phyloP scores from a whole-genome alignment of 495 filamentous ascomycete species.

The Recurvomyces mirabilis region DNA sequence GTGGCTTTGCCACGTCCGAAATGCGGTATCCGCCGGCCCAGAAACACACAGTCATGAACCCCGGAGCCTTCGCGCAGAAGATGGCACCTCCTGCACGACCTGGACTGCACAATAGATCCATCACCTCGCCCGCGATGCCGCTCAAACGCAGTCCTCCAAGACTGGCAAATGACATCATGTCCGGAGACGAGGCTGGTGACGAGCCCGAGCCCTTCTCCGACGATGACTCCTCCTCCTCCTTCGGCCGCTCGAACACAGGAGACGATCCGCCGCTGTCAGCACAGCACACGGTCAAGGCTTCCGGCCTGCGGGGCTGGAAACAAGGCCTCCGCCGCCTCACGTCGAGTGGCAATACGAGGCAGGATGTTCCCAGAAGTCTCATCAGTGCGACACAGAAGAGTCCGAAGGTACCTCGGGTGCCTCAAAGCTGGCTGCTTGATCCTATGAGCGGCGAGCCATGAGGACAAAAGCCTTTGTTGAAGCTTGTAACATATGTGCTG shows the following conservation, averaged over 20 bases:
- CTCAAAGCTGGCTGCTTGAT: constrained; percentile 28
- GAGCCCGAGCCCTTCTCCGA: constrained; percentile 32
- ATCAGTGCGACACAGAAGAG: constrained; percentile 22
- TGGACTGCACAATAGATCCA: constrained; percentile 30
- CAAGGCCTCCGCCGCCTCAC: constrained; percentile 15
- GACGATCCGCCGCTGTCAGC: constrained; percentile 11
- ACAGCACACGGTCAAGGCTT: constrained; percentile 14
- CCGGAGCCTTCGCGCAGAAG: constrained; percentile 36
- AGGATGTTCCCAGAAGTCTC: constrained; percentile 5
- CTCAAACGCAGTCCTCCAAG: constrained; percentile 18
- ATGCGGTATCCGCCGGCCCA: constrained; percentile 36
- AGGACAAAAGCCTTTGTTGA: too few relatives aligned
- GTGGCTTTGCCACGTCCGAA: constrained; percentile 69
- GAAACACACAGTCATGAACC: constrained; percentile 53
- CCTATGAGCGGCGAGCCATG: constrained; percentile 23
- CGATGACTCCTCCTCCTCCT: constrained; percentile 29
- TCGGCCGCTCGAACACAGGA: constrained; percentile 19
- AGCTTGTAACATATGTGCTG: too few relatives aligned
- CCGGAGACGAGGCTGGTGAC: constrained; percentile 19
- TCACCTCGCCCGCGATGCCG: constrained; percentile 28
- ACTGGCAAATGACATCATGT: constrained; percentile 9
- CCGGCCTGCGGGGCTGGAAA: constrained; percentile 11
- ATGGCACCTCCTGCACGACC: constrained; percentile 16
- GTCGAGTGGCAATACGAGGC: constrained; percentile 7
- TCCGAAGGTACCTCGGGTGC: constrained; percentile 33